These are phyloP conservation scores for Allium sativum DNA, from an alignment of 106 monocot species.

Conservation along the genomic window DNA sequence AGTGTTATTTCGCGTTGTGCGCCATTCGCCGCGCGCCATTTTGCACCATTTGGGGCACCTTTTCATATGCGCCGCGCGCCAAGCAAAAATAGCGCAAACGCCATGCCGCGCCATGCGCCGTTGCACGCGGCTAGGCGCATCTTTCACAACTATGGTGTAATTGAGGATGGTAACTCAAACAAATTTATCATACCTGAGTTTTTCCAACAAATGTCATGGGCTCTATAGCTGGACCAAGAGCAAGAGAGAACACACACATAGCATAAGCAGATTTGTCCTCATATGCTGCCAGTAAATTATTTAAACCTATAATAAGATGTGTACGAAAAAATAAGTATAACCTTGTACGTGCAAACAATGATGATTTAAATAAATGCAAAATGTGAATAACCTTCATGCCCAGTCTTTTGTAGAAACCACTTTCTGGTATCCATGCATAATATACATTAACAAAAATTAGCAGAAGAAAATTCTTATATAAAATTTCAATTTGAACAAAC, in stretches of 20 bases:
- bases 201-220: constrained; percentile 84
- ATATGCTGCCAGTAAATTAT: constrained; percentile 76
- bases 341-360: not conserved
- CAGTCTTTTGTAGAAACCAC: constrained; percentile 96
- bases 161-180: too few species aligned
- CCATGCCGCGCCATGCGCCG: too few species aligned
- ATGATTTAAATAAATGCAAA: not conserved
- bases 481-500: too few species aligned
- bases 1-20: too few species aligned
- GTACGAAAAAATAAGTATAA: constrained; percentile 1
- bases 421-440: constrained; percentile 34
- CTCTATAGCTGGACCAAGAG: constrained; percentile 60
- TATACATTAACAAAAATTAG: too few species aligned
- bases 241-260: constrained; percentile 93
- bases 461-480: too few species aligned
- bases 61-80: too few species aligned
- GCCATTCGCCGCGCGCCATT: too few species aligned
- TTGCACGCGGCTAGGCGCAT: too few species aligned
- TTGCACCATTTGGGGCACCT: too few species aligned
- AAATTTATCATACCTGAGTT: constrained; percentile 36
- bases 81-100: too few species aligned
- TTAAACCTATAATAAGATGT: constrained; percentile 41
- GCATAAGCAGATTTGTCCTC: constrained; percentile 98
- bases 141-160: too few species aligned
- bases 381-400: constrained; percentile 73